Percentiles rank a stretch among this genome's conserved stretches.
Evolutionary conservation across 2,329 filamentous ascomycete species (phyloP).

Genomic region (Westerdykella ornata): DNA sequence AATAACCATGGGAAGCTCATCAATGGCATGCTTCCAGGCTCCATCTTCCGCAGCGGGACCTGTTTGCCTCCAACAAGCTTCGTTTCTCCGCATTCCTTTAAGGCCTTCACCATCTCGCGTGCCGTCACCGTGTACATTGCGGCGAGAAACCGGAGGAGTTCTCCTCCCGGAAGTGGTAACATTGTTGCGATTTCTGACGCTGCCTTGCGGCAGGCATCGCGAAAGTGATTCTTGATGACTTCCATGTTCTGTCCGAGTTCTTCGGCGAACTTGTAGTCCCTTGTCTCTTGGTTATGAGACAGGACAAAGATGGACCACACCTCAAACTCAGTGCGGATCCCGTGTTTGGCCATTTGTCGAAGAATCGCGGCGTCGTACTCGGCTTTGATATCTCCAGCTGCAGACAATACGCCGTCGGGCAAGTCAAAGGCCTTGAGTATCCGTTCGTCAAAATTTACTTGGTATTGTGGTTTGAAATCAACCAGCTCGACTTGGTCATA

Average conservation of each 20-base stretch:
- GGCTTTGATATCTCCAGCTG: conserved; percentile 61
- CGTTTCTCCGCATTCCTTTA: conserved; percentile 45
- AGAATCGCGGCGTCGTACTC: conserved; percentile 72
- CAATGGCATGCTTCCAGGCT: conserved; percentile 61
- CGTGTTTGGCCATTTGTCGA: conserved; percentile 77
- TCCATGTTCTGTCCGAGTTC: conserved; percentile 64
- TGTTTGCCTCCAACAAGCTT: conserved; percentile 36
- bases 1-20: conserved; percentile 97
- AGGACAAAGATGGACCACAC: conserved; percentile 83
- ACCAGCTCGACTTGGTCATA: conserved; percentile 69
- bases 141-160: conserved; percentile 64
- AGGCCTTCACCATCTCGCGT: conserved; percentile 57
- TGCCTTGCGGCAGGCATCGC: conserved; percentile 57
- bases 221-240: conserved; percentile 62
- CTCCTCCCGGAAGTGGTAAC: conserved; percentile 30
- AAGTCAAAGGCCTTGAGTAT: conserved; percentile 60
- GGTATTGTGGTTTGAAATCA: conserved; percentile 66
- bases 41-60: conserved; percentile 36
- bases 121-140: conserved; percentile 85
- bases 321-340: conserved; percentile 83
- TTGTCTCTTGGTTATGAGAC: conserved; percentile 61
- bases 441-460: conserved; percentile 65
- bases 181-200: conserved; percentile 42
- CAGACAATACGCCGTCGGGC: conserved; percentile 49
- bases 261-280: conserved; percentile 82